Conservation (phyloP, 2,329 filamentous ascomycete genomes). For the Lasiodiplodia sp. region DNA sequence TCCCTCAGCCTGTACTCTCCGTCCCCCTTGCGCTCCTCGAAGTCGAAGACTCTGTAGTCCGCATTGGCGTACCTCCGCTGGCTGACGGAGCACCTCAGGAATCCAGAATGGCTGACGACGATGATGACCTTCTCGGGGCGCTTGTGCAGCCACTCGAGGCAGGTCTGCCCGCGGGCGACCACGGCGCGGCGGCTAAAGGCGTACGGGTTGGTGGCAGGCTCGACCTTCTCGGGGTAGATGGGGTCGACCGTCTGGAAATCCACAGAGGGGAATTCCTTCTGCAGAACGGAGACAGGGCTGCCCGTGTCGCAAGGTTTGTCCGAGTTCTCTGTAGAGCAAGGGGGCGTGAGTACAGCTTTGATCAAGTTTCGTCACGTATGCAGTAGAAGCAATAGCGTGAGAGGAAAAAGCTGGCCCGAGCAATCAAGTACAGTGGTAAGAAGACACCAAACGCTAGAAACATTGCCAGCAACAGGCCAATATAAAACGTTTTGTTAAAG, state of each 20-base stretch:
- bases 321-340: conserved; percentile 47
- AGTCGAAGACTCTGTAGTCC: conserved; percentile 70
- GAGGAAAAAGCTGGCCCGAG: neutral
- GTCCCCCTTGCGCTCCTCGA: conserved; percentile 52
- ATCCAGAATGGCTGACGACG: conserved; percentile 71
- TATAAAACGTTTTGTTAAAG: neutral
- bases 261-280: conserved; percentile 61
- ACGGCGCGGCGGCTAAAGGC: conserved; percentile 62
- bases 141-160: conserved; percentile 58
- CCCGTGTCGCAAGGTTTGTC: conserved; percentile 69
- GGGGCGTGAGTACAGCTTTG: neutral
- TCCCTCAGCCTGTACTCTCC: conserved; percentile 50
- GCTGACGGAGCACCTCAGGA: conserved; percentile 65
- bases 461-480: neutral
- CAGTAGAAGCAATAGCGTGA: neutral
- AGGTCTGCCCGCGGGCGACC: conserved; percentile 61
- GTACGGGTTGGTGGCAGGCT: conserved; percentile 54
- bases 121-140: conserved; percentile 68
- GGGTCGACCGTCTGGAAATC: conserved; percentile 66
- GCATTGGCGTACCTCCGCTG: conserved; percentile 63
- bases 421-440: neutral
- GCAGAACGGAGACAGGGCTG: conserved; percentile 54
- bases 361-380: neutral
- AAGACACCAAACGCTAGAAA: neutral
- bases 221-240: conserved; percentile 66